These are phyloP conservation scores for Breviolum minutum DNA, from an alignment of 73 alveolate genomes.

Conservation along the genomic window DNA sequence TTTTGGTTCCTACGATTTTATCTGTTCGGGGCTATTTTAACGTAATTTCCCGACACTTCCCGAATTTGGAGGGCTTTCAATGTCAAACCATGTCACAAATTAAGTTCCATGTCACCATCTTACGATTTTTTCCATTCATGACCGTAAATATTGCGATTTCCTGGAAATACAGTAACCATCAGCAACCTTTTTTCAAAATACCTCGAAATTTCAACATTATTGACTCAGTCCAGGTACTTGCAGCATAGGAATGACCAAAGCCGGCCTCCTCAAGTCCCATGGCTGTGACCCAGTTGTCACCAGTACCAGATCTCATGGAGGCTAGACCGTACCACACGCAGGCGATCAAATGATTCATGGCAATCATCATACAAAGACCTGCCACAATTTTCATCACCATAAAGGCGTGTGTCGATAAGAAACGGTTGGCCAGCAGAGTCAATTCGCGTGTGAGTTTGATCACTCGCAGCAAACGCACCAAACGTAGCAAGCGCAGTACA, in stretches of 20 bases:
- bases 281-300: constrained; percentile 10
- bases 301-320: constrained; percentile 29
- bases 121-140: no score
- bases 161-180: no score
- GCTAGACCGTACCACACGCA: constrained; percentile 76
- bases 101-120: no score
- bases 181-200: no score
- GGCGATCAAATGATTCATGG: constrained; percentile 77
- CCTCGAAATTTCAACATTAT: no score
- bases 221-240: no score
- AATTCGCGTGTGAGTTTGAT: constrained; percentile 59
- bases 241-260: constrained; percentile 1
- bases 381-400: constrained; percentile 75
- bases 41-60: no score
- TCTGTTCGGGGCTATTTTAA: no score
- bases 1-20: no score
- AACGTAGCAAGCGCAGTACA: constrained; percentile 20
- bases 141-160: no score
- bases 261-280: constrained; percentile 38
- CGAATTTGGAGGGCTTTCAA: no score
- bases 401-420: constrained; percentile 70
- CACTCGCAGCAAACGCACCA: constrained; percentile 59
- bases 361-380: constrained; percentile 50
- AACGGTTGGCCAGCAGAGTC: constrained; percentile 78
- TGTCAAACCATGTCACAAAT: no score